Evolutionary conservation across 345 rosid genomes (phyloP).

Genomic region (Dipteronia sinensis): DNA sequence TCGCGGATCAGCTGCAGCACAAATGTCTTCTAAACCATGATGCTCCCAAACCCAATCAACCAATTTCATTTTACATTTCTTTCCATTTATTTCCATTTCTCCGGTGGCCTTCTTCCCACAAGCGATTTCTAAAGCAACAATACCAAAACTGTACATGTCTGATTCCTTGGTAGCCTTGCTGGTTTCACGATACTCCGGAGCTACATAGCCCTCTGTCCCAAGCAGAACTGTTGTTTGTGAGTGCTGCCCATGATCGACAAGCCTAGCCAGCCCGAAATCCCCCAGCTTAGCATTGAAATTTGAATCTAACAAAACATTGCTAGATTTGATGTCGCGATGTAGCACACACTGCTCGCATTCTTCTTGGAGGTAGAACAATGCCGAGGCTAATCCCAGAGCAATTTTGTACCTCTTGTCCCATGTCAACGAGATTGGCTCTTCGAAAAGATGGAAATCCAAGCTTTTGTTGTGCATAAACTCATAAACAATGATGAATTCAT

Average conservation of each 20-base stretch:
- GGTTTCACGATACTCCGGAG: slow-evolving; percentile 11
- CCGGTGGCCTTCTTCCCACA: slow-evolving; percentile 12
- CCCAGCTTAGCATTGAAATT: slow-evolving; percentile 34
- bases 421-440: slow-evolving; percentile 13
- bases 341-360: slow-evolving; percentile 28
- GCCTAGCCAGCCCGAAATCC: slow-evolving; percentile 42
- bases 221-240: slow-evolving; percentile 24
- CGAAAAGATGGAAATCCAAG: slow-evolving; percentile 21
- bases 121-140: slow-evolving; percentile 28
- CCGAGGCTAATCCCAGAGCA: slow-evolving; percentile 30
- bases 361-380: slow-evolving; percentile 30
- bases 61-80: background rate
- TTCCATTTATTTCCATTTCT: background rate
- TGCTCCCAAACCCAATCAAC: slow-evolving; percentile 31
- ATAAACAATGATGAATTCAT: slow-evolving; percentile 44
- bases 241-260: slow-evolving; percentile 33
- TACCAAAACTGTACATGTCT: slow-evolving; percentile 24
- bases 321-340: slow-evolving; percentile 35
- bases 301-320: slow-evolving; percentile 32
- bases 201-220: slow-evolving; percentile 35
- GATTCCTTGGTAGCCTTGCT: slow-evolving; percentile 23
- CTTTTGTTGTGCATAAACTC: slow-evolving; percentile 22
- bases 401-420: slow-evolving; percentile 29
- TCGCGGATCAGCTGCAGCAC: slow-evolving; percentile 10
- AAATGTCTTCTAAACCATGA: slow-evolving; percentile 1